These are phyloP conservation scores for Fragaria iinumae DNA, from an alignment of 306 rosid species.

Conservation along the genomic window DNA sequence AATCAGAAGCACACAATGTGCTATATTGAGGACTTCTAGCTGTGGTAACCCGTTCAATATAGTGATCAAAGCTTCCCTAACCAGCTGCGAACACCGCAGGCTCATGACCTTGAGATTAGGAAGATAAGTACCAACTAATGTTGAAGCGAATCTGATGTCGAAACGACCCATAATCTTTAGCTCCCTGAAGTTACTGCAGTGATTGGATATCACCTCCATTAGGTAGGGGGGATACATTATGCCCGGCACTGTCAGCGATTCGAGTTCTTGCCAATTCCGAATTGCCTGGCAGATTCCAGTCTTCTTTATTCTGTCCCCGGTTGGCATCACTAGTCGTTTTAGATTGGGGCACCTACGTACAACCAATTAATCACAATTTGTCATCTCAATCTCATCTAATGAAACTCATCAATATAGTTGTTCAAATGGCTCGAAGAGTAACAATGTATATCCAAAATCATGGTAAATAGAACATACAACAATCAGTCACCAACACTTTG, in stretches of 20 bases:
- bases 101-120: conserved; percentile 65
- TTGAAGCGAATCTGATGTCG: conserved; percentile 41
- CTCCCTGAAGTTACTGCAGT: conserved; percentile 56
- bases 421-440: not conserved
- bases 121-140: conserved; percentile 38
- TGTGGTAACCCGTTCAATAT: conserved; percentile 43
- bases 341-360: conserved; percentile 49
- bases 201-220: conserved; percentile 50
- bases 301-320: conserved; percentile 72
- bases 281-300: conserved; percentile 67
- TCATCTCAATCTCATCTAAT: too few species aligned
- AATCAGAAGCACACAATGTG: conserved; percentile 52
- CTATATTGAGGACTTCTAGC: conserved; percentile 66
- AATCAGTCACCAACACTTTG: not conserved
- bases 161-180: conserved; percentile 72
- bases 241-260: conserved; percentile 51
- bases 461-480: not conserved
- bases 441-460: not conserved
- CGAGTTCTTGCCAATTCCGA: conserved; percentile 54
- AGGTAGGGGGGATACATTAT: conserved; percentile 24
- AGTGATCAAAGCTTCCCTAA: conserved; percentile 47
- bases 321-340: conserved; percentile 64
- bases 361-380: not conserved
- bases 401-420: not conserved
- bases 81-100: conserved; percentile 57